Conservation (phyloP, 257 asterid species). For the Petrea volubilis region DNA sequence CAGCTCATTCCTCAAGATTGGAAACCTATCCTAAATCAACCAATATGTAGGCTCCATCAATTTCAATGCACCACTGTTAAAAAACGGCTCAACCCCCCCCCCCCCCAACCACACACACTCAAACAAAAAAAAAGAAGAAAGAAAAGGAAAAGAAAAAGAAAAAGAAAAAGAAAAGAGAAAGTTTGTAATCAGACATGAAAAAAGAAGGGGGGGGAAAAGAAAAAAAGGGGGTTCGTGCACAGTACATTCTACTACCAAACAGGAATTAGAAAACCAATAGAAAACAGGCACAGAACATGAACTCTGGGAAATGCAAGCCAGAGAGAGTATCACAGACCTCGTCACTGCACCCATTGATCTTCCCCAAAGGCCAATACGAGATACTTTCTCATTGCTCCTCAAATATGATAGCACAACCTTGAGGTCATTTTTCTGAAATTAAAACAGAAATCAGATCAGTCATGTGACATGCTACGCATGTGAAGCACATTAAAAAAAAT, state of each 20-base stretch:
- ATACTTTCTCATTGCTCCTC: slow-evolving; percentile 67
- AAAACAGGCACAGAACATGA: background rate
- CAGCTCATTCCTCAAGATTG: background rate
- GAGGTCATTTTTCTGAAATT: slow-evolving; percentile 84
- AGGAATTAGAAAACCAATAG: slow-evolving; percentile 5
- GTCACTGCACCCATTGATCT: slow-evolving; percentile 99
- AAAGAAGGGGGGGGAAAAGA: too few relatives aligned
- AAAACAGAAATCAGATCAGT: slow-evolving; percentile 21
- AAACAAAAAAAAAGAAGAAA: too few relatives aligned
- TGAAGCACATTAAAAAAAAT: slow-evolving; percentile 14
- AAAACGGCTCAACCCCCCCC: slow-evolving; percentile 8
- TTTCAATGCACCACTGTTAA: background rate
- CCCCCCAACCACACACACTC: too few relatives aligned
- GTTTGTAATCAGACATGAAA: too few relatives aligned
- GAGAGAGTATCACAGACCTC: slow-evolving; percentile 49
- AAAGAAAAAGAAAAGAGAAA: too few relatives aligned
- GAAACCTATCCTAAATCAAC: background rate
- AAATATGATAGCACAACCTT: slow-evolving; percentile 85
- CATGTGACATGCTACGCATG: background rate
- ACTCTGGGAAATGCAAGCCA: slow-evolving; percentile 1
- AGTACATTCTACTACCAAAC: slow-evolving; percentile 1
- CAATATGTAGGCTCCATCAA: background rate
- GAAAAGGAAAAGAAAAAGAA: too few relatives aligned
- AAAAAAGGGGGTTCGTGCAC: too few relatives aligned
- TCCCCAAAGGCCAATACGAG: slow-evolving; percentile 98